Percentiles rank a stretch among this genome's conserved stretches.
These are phyloP conservation scores for Pseudogymnoascus sp. DNA, from an alignment of 2,329 filamentous ascomycete species.

Conservation along the genomic window DNA sequence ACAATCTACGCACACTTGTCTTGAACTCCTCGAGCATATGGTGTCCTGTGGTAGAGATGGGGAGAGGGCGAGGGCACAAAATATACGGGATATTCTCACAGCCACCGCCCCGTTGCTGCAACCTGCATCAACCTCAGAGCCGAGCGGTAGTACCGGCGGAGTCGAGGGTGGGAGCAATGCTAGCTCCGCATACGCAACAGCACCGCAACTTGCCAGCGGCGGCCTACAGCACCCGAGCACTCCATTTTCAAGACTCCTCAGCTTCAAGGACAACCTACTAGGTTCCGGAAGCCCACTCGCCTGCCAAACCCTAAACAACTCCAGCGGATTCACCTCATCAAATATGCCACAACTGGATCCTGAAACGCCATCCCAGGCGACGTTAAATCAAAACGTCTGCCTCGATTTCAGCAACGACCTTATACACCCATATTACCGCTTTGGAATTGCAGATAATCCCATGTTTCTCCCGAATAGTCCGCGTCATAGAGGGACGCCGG, in stretches of 20 bases:
- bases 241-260: not conserved
- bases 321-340: not conserved
- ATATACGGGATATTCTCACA: not conserved
- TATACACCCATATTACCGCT: conserved; percentile 1
- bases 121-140: not conserved
- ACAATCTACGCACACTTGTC: not conserved
- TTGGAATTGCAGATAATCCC: not conserved
- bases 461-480: not conserved
- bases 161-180: not conserved
- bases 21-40: conserved; percentile 4
- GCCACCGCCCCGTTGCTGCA: not conserved
- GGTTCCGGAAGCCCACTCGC: not conserved
- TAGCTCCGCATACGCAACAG: not conserved
- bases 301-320: not conserved
- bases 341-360: not conserved
- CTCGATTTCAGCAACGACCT: conserved; percentile 1
- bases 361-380: not conserved
- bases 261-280: not conserved
- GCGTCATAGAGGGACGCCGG: not conserved
- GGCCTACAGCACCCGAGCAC: not conserved
- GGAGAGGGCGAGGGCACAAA: not conserved
- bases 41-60: not conserved
- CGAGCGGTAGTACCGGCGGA: not conserved
- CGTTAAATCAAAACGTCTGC: not conserved
- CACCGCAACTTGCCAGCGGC: not conserved